These are phyloP conservation scores for Thozetella sp. DNA, from an alignment of 495 filamentous ascomycete genomes.

Conservation along the genomic window DNA sequence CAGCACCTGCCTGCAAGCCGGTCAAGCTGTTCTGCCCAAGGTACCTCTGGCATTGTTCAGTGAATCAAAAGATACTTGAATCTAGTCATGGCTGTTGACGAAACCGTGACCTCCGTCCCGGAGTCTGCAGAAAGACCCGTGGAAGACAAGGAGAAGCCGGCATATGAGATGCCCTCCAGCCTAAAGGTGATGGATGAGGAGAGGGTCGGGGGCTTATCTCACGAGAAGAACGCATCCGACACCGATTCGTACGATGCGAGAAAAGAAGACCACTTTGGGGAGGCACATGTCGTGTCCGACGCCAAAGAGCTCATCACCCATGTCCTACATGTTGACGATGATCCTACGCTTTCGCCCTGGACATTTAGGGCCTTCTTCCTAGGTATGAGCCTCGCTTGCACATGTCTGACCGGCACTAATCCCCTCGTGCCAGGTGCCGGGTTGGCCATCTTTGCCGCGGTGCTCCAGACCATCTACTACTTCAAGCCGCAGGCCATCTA, in stretches of 20 bases:
- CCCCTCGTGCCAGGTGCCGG: constrained; percentile 19
- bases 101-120: neutral
- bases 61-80: no score
- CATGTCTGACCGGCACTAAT: neutral
- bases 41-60: no score
- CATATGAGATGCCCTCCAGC: no score
- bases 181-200: no score
- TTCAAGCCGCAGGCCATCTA: constrained; percentile 49
- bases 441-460: constrained; percentile 27
- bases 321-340: constrained; percentile 32
- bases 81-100: neutral
- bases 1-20: no score
- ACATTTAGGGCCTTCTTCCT: constrained; percentile 30
- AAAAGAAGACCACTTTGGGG: constrained; percentile 1
- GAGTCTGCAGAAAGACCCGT: neutral
- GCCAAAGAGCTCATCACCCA: constrained; percentile 31
- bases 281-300: neutral
- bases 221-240: neutral
- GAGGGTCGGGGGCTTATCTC: no score
- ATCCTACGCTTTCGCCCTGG: constrained; percentile 28
- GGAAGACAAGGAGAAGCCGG: neutral
- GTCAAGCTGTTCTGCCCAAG: no score
- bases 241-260: neutral
- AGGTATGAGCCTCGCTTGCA: constrained; percentile 17
- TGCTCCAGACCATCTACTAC: constrained; percentile 36